These are phyloP conservation scores for Euryodendron excelsum DNA, from an alignment of 148 eudicot genomes.

Conservation along the genomic window DNA sequence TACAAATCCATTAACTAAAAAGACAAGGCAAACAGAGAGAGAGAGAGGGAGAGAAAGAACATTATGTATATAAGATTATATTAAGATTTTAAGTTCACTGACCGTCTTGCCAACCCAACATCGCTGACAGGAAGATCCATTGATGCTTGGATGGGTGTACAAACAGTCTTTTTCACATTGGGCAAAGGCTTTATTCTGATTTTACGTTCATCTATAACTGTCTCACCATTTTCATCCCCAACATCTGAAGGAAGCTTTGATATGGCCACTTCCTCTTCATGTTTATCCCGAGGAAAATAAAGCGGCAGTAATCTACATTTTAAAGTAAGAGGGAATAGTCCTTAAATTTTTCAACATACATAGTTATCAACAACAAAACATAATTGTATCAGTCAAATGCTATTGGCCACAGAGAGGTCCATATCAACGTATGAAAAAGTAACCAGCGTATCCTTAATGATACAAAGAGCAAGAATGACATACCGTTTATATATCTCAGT, in stretches of 20 bases:
- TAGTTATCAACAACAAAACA: not conserved
- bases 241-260: slow-evolving; percentile 97
- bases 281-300: slow-evolving; percentile 96
- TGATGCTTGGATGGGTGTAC: slow-evolving; percentile 53
- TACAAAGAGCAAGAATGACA: slow-evolving; percentile 8
- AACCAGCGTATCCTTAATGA: not conserved
- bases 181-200: slow-evolving; percentile 91
- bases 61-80: not conserved
- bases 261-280: slow-evolving; percentile 87
- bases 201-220: slow-evolving; percentile 90
- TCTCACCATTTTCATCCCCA: slow-evolving; percentile 99
- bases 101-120: slow-evolving; percentile 72
- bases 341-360: not conserved
- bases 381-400: not conserved
- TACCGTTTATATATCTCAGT: slow-evolving; percentile 96
- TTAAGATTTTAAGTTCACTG: slow-evolving; percentile 22
- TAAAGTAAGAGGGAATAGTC: not conserved
- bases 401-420: slow-evolving; percentile 1
- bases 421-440: not conserved
- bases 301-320: slow-evolving; percentile 84
- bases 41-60: not conserved
- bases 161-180: slow-evolving; percentile 55
- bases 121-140: slow-evolving; percentile 66
- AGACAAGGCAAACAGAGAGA: not conserved
- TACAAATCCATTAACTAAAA: not conserved